These are phyloP conservation scores for Citrus australasica DNA, from an alignment of 345 rosid genomes.

Conservation along the genomic window DNA sequence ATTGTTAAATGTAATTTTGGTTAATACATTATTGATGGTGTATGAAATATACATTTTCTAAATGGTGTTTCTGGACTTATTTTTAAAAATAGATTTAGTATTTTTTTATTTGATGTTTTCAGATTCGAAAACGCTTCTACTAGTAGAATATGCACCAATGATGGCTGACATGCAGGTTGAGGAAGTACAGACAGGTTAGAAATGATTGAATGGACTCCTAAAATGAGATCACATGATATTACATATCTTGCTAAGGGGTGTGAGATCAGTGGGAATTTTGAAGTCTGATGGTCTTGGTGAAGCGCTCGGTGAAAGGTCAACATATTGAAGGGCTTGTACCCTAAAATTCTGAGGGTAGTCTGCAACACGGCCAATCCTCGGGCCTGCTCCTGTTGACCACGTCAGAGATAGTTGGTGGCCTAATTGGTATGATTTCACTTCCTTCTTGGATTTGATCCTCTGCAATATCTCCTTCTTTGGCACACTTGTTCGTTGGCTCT, in stretches of 20 bases:
- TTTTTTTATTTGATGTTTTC: too few relatives aligned
- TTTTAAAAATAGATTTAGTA: too few relatives aligned
- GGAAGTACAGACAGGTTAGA: too few relatives aligned
- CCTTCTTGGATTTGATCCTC: slow-evolving; percentile 33
- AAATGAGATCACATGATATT: slow-evolving; percentile 1
- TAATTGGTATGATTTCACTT: slow-evolving; percentile 30
- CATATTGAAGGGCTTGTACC: slow-evolving; percentile 44
- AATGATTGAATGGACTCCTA: neutral
- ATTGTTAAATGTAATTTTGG: too few relatives aligned
- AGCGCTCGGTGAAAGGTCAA: slow-evolving; percentile 42
- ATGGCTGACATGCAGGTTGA: too few relatives aligned
- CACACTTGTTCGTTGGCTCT: neutral
- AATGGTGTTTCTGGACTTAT: too few relatives aligned
- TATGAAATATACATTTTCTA: too few relatives aligned
- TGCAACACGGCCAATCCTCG: slow-evolving; percentile 43
- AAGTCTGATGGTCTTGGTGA: neutral
- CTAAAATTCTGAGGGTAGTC: slow-evolving; percentile 46
- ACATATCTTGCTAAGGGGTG: neutral
- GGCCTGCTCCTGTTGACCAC: slow-evolving; percentile 56
- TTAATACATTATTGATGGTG: too few relatives aligned
- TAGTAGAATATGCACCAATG: too few relatives aligned
- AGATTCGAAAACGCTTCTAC: too few relatives aligned
- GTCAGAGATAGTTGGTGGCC: slow-evolving; percentile 42
- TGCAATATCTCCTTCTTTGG: slow-evolving; percentile 20
- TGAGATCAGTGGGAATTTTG: neutral